Conservation (phyloP, 2,329 filamentous ascomycete genomes). For the Periconia digitata region DNA sequence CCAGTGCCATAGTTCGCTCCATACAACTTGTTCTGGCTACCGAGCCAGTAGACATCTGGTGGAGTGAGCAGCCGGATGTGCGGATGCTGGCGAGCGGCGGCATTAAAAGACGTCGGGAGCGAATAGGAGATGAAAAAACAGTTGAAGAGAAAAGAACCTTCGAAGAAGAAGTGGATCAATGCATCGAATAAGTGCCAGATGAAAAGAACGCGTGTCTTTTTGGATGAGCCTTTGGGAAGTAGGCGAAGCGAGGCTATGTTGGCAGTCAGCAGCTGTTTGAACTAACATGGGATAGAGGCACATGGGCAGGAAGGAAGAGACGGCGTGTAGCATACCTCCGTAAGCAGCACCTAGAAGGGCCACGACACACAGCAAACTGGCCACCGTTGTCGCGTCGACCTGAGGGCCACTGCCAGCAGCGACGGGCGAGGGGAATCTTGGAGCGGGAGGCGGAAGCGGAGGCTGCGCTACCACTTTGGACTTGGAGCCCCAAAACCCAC, state of each 20-base stretch:
- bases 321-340: conserved; percentile 2
- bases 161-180: conserved; percentile 86
- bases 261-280: not conserved
- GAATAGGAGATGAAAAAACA: conserved; percentile 75
- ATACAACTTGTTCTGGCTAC: conserved; percentile 57
- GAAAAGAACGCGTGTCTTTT: conserved; percentile 74
- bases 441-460: conserved; percentile 59
- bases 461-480: conserved; percentile 52
- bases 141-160: conserved; percentile 89
- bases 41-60: conserved; percentile 56
- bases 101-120: conserved; percentile 44
- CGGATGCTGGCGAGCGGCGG: conserved; percentile 27
- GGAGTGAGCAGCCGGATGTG: conserved; percentile 46
- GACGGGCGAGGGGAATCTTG: conserved; percentile 21
- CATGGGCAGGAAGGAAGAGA: not conserved
- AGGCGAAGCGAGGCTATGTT: conserved; percentile 47
- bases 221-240: conserved; percentile 57
- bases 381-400: conserved; percentile 54
- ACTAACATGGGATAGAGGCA: not conserved
- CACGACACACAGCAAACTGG: conserved; percentile 58
- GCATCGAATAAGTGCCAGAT: conserved; percentile 95
- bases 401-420: conserved; percentile 40
- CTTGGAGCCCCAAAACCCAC: conserved; percentile 15
- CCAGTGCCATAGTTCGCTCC: conserved; percentile 60
- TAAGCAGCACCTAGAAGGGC: conserved; percentile 58